Percentiles rank a stretch among this genome's conserved stretches.
phyloP scores from a whole-genome alignment of 2,329 filamentous ascomycete species.

The Nothomitra cinnamomea region DNA sequence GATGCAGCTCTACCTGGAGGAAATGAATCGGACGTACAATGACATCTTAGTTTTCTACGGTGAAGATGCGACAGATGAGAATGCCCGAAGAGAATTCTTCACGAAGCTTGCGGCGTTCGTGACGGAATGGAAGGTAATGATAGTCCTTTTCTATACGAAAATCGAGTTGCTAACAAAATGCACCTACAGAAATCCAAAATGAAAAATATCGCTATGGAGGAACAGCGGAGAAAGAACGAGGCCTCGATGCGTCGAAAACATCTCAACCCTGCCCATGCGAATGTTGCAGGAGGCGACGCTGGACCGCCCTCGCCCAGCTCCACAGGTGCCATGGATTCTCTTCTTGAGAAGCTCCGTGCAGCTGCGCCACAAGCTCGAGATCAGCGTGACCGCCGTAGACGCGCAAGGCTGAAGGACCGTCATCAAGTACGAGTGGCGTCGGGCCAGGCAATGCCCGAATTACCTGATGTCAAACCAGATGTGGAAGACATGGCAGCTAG shows the following conservation, averaged over 20 bases:
- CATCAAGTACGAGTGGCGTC: constrained; percentile 82
- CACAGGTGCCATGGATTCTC: constrained; percentile 86
- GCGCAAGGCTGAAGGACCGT: constrained; percentile 75
- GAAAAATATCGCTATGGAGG: constrained; percentile 77
- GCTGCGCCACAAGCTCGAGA: constrained; percentile 82
- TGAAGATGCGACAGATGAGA: constrained; percentile 82
- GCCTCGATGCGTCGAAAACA: constrained; percentile 83
- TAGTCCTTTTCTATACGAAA: not conserved
- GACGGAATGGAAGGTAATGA: constrained; percentile 65
- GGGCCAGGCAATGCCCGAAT: constrained; percentile 72
- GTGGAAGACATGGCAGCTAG: constrained; percentile 36
- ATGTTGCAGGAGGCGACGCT: constrained; percentile 24
- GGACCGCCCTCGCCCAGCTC: constrained; percentile 48
- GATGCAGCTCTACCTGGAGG: constrained; percentile 81
- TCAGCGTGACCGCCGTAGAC: constrained; percentile 71
- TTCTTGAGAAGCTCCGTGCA: constrained; percentile 86
- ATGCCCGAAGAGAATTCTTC: constrained; percentile 89
- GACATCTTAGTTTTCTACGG: constrained; percentile 96
- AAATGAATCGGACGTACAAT: constrained; percentile 80
- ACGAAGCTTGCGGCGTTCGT: constrained; percentile 82
- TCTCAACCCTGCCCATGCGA: constrained; percentile 27
- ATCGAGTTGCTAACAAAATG: constrained; percentile 6
- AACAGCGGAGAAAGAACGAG: constrained; percentile 70
- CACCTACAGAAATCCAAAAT: constrained; percentile 56
- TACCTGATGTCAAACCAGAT: constrained; percentile 33